phyloP scores from a whole-genome alignment of 1,139 yeast genomes.

The Kodamaea anthophila region DNA sequence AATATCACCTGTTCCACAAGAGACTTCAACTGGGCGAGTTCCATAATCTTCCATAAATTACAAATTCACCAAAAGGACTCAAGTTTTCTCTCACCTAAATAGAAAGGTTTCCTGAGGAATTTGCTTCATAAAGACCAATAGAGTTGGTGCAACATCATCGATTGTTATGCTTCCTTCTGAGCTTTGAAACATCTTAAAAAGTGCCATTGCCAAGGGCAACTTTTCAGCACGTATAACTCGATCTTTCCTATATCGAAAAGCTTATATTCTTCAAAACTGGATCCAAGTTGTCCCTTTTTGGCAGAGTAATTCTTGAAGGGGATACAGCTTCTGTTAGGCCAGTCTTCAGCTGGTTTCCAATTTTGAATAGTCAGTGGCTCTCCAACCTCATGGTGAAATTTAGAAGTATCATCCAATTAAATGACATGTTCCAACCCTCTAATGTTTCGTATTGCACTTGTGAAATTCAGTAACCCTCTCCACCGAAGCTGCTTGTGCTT shows the following conservation, averaged over 20 bases:
- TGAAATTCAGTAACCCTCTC: constrained; percentile 35
- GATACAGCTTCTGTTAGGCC: constrained; percentile 31
- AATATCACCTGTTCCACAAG: constrained; percentile 27
- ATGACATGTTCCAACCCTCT: too few relatives aligned
- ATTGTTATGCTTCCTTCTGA: constrained; percentile 28
- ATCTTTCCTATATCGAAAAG: constrained; percentile 28
- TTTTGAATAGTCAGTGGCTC: constrained; percentile 22
- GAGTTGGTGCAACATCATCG: constrained; percentile 26
- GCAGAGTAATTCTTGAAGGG: constrained; percentile 27
- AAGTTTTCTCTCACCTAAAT: constrained; percentile 29
- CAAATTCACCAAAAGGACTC: constrained; percentile 29
- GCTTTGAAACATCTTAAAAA: constrained; percentile 35
- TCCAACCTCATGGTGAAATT: too few relatives aligned
- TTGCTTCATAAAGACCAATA: constrained; percentile 28
- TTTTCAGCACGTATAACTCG: constrained; percentile 42
- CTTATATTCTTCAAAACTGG: constrained; percentile 27
- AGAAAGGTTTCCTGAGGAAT: constrained; percentile 37
- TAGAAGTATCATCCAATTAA: too few relatives aligned
- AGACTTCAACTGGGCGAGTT: constrained; percentile 29
- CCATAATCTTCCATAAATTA: constrained; percentile 28
- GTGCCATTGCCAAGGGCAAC: constrained; percentile 32
- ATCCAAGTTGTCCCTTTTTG: constrained; percentile 29
- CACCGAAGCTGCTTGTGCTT: constrained; percentile 27
- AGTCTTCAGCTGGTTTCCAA: constrained; percentile 18
- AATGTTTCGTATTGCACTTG: constrained; percentile 22